phyloP scores from a whole-genome alignment of 495 filamentous ascomycete species.

The Hypomontagnella submonticulosa region DNA sequence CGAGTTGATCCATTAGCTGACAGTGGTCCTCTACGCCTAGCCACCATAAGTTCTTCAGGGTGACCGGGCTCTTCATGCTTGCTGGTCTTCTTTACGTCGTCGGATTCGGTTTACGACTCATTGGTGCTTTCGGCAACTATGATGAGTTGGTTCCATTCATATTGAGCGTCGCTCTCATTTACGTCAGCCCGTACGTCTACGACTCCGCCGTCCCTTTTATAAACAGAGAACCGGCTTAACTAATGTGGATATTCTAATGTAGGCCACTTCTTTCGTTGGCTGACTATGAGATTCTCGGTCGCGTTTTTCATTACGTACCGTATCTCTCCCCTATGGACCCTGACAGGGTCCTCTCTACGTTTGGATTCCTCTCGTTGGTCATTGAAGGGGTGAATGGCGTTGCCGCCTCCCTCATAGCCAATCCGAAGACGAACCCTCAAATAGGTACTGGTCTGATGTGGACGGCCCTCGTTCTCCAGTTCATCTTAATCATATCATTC shows the following conservation, averaged over 20 bases:
- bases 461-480: slow-evolving; percentile 47
- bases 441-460: slow-evolving; percentile 45
- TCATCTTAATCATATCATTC: slow-evolving; percentile 46
- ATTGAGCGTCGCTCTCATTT: slow-evolving; percentile 49
- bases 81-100: slow-evolving; percentile 43
- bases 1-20: not conserved
- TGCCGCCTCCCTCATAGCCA: slow-evolving; percentile 47
- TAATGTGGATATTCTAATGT: not conserved
- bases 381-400: slow-evolving; percentile 50
- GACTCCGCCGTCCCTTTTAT: not conserved
- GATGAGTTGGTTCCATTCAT: slow-evolving; percentile 32
- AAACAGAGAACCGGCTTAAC: not conserved
- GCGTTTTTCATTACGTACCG: slow-evolving; percentile 52
- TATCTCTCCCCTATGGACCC: slow-evolving; percentile 46
- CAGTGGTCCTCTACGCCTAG: slow-evolving; percentile 20
- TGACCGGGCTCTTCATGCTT: slow-evolving; percentile 44
- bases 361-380: slow-evolving; percentile 46
- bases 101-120: slow-evolving; percentile 49
- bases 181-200: slow-evolving; percentile 48
- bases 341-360: slow-evolving; percentile 42
- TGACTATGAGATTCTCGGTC: slow-evolving; percentile 55
- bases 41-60: slow-evolving; percentile 44
- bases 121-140: slow-evolving; percentile 48
- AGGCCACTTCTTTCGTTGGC: slow-evolving; percentile 54
- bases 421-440: slow-evolving; percentile 27